Evolutionary conservation across 2,329 filamentous ascomycete species (phyloP).

Genomic region (Nigrograna mackinnonii): DNA sequence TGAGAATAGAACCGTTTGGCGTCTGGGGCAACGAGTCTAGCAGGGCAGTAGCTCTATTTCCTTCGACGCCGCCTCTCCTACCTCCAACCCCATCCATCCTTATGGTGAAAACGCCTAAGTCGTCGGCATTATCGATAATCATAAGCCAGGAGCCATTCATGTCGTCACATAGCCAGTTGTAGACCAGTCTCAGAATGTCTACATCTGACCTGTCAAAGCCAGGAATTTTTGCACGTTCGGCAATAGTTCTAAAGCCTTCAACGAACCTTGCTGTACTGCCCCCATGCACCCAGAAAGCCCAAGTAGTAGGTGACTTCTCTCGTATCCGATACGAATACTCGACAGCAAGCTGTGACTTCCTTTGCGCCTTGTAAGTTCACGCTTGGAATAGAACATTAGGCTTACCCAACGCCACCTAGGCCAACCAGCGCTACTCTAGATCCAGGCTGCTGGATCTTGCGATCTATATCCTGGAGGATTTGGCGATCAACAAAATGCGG

Average conservation of each 20-base stretch:
- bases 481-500: slow-evolving; percentile 10
- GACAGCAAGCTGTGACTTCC: slow-evolving; percentile 23
- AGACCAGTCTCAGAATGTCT: slow-evolving; percentile 25
- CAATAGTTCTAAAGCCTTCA: slow-evolving; percentile 29
- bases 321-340: slow-evolving; percentile 23
- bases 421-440: slow-evolving; percentile 8
- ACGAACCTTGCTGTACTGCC: slow-evolving; percentile 22
- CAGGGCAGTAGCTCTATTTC: slow-evolving; percentile 1
- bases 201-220: slow-evolving; percentile 23
- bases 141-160: slow-evolving; percentile 30
- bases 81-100: background rate
- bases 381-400: background rate
- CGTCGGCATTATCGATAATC: slow-evolving; percentile 36
- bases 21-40: slow-evolving; percentile 13
- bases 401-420: slow-evolving; percentile 12
- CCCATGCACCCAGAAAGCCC: slow-evolving; percentile 35
- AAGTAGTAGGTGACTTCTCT: slow-evolving; percentile 20
- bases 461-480: slow-evolving; percentile 2
- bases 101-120: slow-evolving; percentile 13
- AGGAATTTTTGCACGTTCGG: slow-evolving; percentile 19
- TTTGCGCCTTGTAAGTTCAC: slow-evolving; percentile 2
- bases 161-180: slow-evolving; percentile 24
- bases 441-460: slow-evolving; percentile 3
- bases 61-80: background rate
- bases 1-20: slow-evolving; percentile 12